Evolutionary conservation across 1,284 basidiomycete species (phyloP), one percentile per base, ranked within the genome.

Genomic region (Apiotrichum brassicae): DNA sequence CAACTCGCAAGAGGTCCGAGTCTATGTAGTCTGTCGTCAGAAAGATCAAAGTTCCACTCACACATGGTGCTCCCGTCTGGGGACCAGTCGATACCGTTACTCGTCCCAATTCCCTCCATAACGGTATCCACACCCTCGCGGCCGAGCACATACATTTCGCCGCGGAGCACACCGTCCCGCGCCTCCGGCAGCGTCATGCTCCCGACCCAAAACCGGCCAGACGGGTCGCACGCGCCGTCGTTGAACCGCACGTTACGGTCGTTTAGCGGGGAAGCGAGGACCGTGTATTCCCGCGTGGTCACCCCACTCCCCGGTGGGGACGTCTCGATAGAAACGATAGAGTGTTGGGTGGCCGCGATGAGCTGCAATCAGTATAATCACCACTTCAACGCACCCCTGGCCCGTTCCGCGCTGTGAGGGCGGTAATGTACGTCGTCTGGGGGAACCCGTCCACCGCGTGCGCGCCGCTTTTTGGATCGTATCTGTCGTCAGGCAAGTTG

Each of bases 191-290:
- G 39, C 1, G 58, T 59, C 65, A 68, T 69, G 37, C 58, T 61
- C 2, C 69, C 69, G 23, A 56, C 58, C 18, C 60, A 64, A n/a
- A 72, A 61, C 24, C 68, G 52, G 1, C 73, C 72, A 3, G 52
- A 32, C 1, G 65, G 61, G 56, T 73, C 72, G 28, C 62, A 61
- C 6, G 63, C 65, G 16, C 71, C 72, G 58, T 75, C 73, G 44
- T 73, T 75, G 60, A 75, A 71, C 14, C 71, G 53, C 19, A 61
- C 60, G n/a, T n/a, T n/a, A n/a, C n/a, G n/a, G n/a, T n/a, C n/a
- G n/a, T n/a, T n/a, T n/a, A n/a, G n/a, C n/a, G n/a, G n/a, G n/a
- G n/a, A n/a, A n/a, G n/a, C n/a, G n/a, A n/a, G 28, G n/a, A 19
- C 6, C 28, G 52, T 39, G 3, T n/a, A n/a, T n/a, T n/a, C n/a